phyloP scores from a whole-genome alignment of 805 yeast species.

The Candida sakaeoensis region DNA sequence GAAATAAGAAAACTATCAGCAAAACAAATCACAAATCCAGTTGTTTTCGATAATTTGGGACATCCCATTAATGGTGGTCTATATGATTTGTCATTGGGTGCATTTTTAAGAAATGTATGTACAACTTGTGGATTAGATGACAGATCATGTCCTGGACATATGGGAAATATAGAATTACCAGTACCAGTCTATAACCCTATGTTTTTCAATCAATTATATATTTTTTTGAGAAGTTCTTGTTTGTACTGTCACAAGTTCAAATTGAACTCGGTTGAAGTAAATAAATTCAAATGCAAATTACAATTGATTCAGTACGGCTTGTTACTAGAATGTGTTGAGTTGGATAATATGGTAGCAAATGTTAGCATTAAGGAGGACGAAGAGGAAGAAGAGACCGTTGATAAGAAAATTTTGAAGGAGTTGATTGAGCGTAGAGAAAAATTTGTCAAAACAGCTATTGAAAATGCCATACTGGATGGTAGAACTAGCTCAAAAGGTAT shows the following conservation, averaged over 20 bases:
- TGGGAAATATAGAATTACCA: slow-evolving; percentile 96
- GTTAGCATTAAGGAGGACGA: slow-evolving; percentile 36
- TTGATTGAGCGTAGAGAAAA: slow-evolving; percentile 58
- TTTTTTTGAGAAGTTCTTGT: slow-evolving; percentile 80
- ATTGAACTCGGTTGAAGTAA: slow-evolving; percentile 64
- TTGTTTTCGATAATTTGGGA: slow-evolving; percentile 93
- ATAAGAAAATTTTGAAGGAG: slow-evolving; percentile 40
- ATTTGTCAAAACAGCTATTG: slow-evolving; percentile 69
- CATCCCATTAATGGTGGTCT: slow-evolving; percentile 94
- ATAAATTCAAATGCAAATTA: slow-evolving; percentile 73
- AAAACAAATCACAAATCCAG: slow-evolving; percentile 91
- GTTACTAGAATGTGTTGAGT: slow-evolving; percentile 67
- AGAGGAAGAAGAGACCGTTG: slow-evolving; percentile 30
- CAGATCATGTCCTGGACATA: slow-evolving; percentile 94
- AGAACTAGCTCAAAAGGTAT: slow-evolving; percentile 64
- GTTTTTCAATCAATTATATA: slow-evolving; percentile 87
- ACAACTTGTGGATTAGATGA: slow-evolving; percentile 96
- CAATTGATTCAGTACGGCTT: slow-evolving; percentile 84
- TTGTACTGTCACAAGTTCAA: slow-evolving; percentile 86
- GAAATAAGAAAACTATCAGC: slow-evolving; percentile 88
- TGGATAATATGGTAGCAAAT: slow-evolving; percentile 59
- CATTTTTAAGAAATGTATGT: slow-evolving; percentile 83
- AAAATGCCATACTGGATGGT: slow-evolving; percentile 73
- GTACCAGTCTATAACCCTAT: slow-evolving; percentile 93
- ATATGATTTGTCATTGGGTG: slow-evolving; percentile 94